Conservation (phyloP, 192 early-diverging fungal genomes). For the Coemansia sp. region DNA sequence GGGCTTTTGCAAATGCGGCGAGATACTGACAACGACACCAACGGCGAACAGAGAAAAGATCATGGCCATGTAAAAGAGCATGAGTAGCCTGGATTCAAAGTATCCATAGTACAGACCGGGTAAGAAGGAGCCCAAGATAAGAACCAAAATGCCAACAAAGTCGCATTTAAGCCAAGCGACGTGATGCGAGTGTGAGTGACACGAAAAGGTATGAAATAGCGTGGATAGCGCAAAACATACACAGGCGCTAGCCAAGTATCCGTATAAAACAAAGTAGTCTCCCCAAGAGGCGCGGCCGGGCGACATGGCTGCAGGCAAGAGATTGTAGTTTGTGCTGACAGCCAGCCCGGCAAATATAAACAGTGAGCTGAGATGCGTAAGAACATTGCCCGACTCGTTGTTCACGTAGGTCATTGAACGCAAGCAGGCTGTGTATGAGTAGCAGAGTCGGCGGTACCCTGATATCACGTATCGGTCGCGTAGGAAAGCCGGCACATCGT, state of each 20-base stretch:
- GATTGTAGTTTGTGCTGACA: conserved; percentile 40
- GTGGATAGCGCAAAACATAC: conserved; percentile 79
- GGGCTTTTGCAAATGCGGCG: conserved; percentile 67
- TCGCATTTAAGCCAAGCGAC: conserved; percentile 70
- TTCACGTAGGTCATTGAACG: conserved; percentile 78
- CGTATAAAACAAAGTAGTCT: conserved; percentile 71
- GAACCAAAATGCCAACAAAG: conserved; percentile 84
- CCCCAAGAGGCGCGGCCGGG: conserved; percentile 52
- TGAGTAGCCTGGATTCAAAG: conserved; percentile 56
- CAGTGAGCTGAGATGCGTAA: conserved; percentile 78
- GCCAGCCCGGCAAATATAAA: conserved; percentile 59
- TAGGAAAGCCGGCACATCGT: conserved; percentile 68
- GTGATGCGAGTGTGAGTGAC: conserved; percentile 69
- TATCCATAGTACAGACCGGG: conserved; percentile 58
- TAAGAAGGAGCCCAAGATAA: conserved; percentile 64
- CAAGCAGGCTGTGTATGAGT: conserved; percentile 74
- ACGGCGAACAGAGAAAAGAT: conserved; percentile 63
- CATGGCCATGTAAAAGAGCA: conserved; percentile 58
- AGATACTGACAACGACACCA: conserved; percentile 65
- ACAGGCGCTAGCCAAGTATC: conserved; percentile 75
- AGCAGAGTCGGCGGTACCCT: conserved; percentile 78
- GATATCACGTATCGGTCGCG: conserved; percentile 73
- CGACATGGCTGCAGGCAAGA: conserved; percentile 42
- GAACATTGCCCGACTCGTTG: conserved; percentile 93
- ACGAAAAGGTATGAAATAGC: conserved; percentile 76